These are phyloP conservation scores for Boeremia lycopersici DNA, from an alignment of 2,329 filamentous ascomycete genomes.

Conservation along the genomic window DNA sequence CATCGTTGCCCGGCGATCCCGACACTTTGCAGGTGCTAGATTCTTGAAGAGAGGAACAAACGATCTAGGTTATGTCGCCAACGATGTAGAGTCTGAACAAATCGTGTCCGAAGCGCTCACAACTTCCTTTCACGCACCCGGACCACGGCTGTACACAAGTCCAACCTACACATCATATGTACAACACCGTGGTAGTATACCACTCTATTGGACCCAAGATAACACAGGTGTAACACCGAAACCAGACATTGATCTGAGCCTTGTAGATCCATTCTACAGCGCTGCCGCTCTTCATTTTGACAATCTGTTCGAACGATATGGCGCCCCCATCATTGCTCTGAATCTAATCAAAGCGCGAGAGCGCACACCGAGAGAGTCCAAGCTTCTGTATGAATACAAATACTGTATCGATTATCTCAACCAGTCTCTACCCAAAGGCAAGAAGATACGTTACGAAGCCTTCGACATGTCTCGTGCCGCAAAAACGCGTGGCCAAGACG, in stretches of 20 bases:
- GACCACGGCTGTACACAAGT: constrained; percentile 81
- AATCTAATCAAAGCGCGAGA: constrained; percentile 89
- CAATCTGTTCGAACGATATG: constrained; percentile 90
- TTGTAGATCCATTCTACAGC: constrained; percentile 95
- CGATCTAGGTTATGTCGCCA: constrained; percentile 93
- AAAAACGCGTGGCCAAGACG: constrained; percentile 88
- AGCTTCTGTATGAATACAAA: constrained; percentile 85
- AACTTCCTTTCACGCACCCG: constrained; percentile 93
- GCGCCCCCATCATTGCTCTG: constrained; percentile 86
- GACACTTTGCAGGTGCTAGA: constrained; percentile 90
- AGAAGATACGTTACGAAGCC: constrained; percentile 90
- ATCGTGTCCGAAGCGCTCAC: constrained; percentile 94
- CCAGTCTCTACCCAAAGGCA: constrained; percentile 82
- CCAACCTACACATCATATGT: constrained; percentile 95
- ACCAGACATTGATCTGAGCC: constrained; percentile 90
- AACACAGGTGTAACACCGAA: constrained; percentile 94
- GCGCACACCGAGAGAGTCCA: constrained; percentile 86
- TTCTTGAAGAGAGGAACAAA: constrained; percentile 96
- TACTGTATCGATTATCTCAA: constrained; percentile 90
- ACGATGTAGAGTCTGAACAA: constrained; percentile 98
- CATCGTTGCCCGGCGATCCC: constrained; percentile 87
- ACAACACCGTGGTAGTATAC: constrained; percentile 95
- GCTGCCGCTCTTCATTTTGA: constrained; percentile 95
- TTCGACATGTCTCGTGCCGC: constrained; percentile 98
- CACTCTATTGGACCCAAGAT: constrained; percentile 96